A percentile compares a stretch with the other conserved stretches of the same genome.
Conservation (phyloP, 495 filamentous ascomycete species). For the Entonaema liquescens region DNA sequence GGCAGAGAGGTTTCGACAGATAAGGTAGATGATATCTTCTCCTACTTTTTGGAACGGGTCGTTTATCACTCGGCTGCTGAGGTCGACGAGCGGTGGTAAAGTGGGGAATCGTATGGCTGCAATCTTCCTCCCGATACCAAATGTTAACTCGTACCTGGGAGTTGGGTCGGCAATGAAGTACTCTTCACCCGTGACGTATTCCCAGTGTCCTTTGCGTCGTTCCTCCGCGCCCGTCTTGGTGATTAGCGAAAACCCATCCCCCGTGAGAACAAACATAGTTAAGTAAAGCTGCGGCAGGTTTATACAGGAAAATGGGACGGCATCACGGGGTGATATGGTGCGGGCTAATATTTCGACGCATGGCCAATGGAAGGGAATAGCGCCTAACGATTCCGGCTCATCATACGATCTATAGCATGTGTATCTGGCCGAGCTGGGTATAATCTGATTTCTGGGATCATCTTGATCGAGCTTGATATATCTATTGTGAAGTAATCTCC, state of each 20-base stretch:
- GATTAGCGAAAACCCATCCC: neutral
- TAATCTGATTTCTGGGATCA: neutral
- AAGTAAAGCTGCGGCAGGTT: neutral
- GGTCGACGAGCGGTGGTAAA: neutral
- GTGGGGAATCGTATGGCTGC: neutral
- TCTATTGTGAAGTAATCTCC: neutral
- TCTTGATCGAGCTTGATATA: neutral
- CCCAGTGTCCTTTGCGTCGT: constrained; percentile 4
- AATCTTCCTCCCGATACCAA: constrained; percentile 2
- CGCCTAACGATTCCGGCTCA: neutral
- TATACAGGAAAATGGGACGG: neutral
- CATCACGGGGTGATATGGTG: neutral
- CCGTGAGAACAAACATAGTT: neutral
- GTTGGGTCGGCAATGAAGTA: constrained; percentile 12
- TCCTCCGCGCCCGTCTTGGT: neutral
- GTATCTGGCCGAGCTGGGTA: neutral
- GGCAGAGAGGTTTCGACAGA: neutral
- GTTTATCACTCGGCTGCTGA: neutral
- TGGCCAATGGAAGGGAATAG: constrained; percentile 19
- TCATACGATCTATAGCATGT: neutral
- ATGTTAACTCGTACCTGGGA: neutral
- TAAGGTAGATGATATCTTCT: neutral
- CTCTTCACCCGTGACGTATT: constrained; percentile 6
- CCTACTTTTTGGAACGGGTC: constrained; percentile 10
- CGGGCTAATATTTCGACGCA: constrained; percentile 14